phyloP scores from a whole-genome alignment of 768 basidiomycete species.

The Suillus ampliporus region DNA sequence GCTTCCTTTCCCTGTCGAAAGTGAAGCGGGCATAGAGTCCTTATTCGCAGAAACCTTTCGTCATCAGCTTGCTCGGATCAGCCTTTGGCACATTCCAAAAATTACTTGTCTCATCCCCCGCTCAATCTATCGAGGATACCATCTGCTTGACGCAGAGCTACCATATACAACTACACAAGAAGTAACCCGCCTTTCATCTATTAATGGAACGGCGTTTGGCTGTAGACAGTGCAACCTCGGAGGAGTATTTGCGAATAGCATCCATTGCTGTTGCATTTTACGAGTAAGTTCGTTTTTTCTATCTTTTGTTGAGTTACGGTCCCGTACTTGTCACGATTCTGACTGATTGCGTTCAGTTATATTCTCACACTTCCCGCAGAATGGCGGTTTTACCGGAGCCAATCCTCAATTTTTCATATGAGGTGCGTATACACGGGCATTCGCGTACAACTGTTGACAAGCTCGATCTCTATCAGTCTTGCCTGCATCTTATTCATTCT shows the following conservation, averaged over 20 bases:
- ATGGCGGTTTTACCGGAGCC: conserved; percentile 38
- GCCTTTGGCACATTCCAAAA: not conserved
- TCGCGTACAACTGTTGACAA: not conserved
- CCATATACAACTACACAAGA: no score
- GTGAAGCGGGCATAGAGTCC: not conserved
- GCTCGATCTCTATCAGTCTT: conserved; percentile 21
- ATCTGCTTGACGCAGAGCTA: not conserved
- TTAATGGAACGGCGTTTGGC: not conserved
- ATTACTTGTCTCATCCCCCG: not conserved
- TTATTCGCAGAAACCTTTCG: not conserved
- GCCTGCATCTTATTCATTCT: conserved; percentile 39
- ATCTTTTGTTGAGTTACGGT: not conserved
- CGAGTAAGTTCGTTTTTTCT: conserved; percentile 44
- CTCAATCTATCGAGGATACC: not conserved
- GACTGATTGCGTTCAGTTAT: conserved; percentile 25
- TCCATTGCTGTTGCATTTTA: conserved; percentile 45
- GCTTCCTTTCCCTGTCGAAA: not conserved
- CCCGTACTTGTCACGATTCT: not conserved
- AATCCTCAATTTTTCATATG: conserved; percentile 29
- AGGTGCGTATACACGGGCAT: conserved; percentile 24
- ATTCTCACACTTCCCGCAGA: conserved; percentile 39
- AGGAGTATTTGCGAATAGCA: conserved; percentile 40
- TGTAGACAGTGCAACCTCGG: conserved; percentile 21
- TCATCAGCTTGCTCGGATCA: not conserved
- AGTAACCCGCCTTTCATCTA: not conserved